Evolutionary conservation across 1,284 basidiomycete genomes (phyloP), one percentile per base, ranked within the genome.

Genomic region (Microbotryomycetes sp.): DNA sequence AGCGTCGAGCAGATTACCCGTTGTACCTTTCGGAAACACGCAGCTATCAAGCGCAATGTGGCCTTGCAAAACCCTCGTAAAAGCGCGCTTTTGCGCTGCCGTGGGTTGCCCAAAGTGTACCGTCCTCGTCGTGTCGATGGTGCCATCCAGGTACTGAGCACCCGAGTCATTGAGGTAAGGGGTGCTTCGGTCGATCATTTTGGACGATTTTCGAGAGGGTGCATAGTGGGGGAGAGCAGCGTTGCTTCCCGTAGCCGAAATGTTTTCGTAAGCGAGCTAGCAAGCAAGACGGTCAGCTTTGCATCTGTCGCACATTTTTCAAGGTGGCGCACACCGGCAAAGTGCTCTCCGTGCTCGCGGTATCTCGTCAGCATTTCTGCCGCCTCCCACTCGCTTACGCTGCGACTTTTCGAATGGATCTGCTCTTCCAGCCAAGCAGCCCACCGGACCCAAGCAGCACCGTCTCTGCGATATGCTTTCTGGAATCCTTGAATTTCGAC

Each of bases 141-240:
- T 96, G 3, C 89, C 90, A 71, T 93, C 90, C 66, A 72, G 71
- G 57, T 71, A 75, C 60, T 75, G 75, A 2, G 71, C 73, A 13
- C 75, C 75, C 13, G 71, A 73, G 61, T 78, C 77, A 59, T 93
- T 97, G 56, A 97, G 81, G 75, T 96, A 98, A 4, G 93, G 88
- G 1, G 84, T 82, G 6, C 86, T 81, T 41, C 83, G 79, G 66
- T 88, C 85, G 70, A 98, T 90, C 73, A 86, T 79, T 35, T 78
- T 76, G 29, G 88, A 88, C 21, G 79, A 81, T n/a, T 79, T 74
- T 71, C 87, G 85, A 60, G 83, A 82, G 0, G 96, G 91, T 0
- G 82, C 81, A 76, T 98, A 98, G 77, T 98, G 94, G 4, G 94
- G 91, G 41, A 94, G 78, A 24, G 94, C 94, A 86, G 88, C 91